Evolutionary conservation across 148 eudicot species (phyloP).

Genomic region (Nepenthes gracilis): DNA sequence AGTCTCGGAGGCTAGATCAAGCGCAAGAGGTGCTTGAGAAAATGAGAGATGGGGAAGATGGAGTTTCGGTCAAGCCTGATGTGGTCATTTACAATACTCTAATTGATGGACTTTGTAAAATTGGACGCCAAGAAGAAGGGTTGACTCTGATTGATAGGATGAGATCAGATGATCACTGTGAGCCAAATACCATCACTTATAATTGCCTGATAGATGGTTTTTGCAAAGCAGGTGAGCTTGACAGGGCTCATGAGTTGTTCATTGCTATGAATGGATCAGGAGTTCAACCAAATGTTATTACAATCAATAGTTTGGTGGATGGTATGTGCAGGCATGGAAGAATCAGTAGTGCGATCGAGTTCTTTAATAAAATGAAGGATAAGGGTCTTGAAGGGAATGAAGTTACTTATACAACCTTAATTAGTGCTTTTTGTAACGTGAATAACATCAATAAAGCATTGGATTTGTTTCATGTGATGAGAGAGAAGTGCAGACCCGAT

Average conservation of each 20-base stretch:
- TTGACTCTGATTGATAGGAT: conserved; percentile 51
- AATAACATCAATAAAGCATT: conserved; percentile 57
- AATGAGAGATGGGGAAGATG: conserved; percentile 41
- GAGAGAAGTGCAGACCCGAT: conserved; percentile 38
- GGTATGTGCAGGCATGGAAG: conserved; percentile 71
- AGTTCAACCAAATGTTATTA: conserved; percentile 36
- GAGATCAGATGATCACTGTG: conserved; percentile 31
- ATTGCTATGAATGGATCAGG: conserved; percentile 47
- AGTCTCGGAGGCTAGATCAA: conserved; percentile 40
- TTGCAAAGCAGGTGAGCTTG: conserved; percentile 58
- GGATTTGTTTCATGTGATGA: conserved; percentile 58
- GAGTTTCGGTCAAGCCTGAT: conserved; percentile 42
- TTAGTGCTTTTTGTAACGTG: conserved; percentile 52
- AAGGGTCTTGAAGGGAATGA: conserved; percentile 53
- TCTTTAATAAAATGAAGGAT: conserved; percentile 44
- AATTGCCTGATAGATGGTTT: conserved; percentile 77
- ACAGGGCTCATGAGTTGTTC: conserved; percentile 41
- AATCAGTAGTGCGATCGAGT: conserved; percentile 42
- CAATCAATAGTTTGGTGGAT: conserved; percentile 53
- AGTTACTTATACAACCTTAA: conserved; percentile 46
- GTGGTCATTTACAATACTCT: conserved; percentile 59
- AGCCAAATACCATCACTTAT: conserved; percentile 45
- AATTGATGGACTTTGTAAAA: conserved; percentile 74
- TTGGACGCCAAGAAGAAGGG: conserved; percentile 60
- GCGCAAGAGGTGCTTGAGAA: conserved; percentile 44